Percentiles rank a stretch among this genome's conserved stretches.
These are phyloP conservation scores for Rhododendron kiyosumense DNA, from an alignment of 148 eudicot species.

Conservation along the genomic window DNA sequence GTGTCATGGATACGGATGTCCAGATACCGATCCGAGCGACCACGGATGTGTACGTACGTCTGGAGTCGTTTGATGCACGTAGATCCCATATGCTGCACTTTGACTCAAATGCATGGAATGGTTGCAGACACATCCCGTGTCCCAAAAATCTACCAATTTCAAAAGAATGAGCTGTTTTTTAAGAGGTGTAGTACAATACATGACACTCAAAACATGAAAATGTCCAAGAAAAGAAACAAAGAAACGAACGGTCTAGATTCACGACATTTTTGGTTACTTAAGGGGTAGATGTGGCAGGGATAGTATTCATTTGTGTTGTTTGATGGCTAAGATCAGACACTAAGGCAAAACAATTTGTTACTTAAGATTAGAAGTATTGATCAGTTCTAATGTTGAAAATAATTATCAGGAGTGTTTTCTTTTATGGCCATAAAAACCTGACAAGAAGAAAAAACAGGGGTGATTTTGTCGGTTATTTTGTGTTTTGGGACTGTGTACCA, in stretches of 20 bases:
- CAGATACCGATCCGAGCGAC: not conserved
- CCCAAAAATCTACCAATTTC: not conserved
- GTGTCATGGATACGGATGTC: not conserved
- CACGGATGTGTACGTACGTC: not conserved
- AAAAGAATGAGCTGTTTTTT: not conserved
- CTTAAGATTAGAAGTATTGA: not conserved
- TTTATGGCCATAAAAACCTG: not conserved
- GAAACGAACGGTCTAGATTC: too few species aligned
- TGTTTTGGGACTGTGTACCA: not conserved
- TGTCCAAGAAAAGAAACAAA: too few species aligned
- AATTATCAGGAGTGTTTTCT: not conserved
- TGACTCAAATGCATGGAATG: not conserved
- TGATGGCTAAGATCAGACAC: not conserved
- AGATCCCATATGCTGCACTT: not conserved
- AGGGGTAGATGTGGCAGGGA: too few species aligned
- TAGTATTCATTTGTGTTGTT: not conserved
- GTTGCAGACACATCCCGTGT: not conserved
- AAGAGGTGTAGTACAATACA: too few species aligned
- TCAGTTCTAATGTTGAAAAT: not conserved
- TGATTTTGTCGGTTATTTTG: not conserved
- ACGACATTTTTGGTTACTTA: too few species aligned
- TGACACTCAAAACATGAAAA: too few species aligned
- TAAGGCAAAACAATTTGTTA: not conserved
- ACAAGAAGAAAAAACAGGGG: not conserved
- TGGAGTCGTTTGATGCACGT: not conserved